phyloP scores from a whole-genome alignment of 2,329 filamentous ascomycete species.

The Pseudohalonectria lignicola region DNA sequence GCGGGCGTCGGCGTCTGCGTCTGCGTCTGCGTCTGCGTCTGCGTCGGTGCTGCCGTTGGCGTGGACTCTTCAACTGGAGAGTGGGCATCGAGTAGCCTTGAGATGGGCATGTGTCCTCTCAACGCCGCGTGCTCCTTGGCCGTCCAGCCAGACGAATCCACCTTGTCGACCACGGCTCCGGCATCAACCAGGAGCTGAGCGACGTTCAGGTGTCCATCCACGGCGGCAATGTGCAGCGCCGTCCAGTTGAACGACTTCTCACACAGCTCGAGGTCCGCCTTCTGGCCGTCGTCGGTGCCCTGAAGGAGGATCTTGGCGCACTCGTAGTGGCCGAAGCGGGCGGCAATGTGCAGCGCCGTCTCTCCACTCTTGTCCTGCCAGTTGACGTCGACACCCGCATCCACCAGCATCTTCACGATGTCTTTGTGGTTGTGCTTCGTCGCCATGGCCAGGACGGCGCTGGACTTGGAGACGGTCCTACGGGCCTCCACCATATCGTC shows the following conservation, averaged over 20 bases:
- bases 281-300: constrained; percentile 53
- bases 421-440: constrained; percentile 76
- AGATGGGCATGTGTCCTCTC: constrained; percentile 77
- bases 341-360: constrained; percentile 83
- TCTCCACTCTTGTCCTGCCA: constrained; percentile 86
- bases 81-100: constrained; percentile 52
- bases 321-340: constrained; percentile 72
- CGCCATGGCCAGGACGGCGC: constrained; percentile 77
- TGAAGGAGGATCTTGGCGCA: constrained; percentile 69
- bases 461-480: constrained; percentile 67
- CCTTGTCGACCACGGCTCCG: constrained; percentile 62
- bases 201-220: constrained; percentile 71
- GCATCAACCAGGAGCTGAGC: constrained; percentile 68
- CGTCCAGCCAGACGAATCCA: constrained; percentile 87
- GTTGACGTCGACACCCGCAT: constrained; percentile 86
- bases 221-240: constrained; percentile 83
- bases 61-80: constrained; percentile 17
- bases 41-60: too few relatives aligned
- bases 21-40: too few relatives aligned
- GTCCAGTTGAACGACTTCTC: constrained; percentile 92
- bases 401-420: constrained; percentile 79
- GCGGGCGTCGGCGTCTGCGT: constrained; percentile 11
- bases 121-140: constrained; percentile 87
- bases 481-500: constrained; percentile 53
- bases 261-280: constrained; percentile 61